Base-by-base conservation (phyloP, 2,329 filamentous ascomycete genomes). In the Cladosporium sp. region DNA sequence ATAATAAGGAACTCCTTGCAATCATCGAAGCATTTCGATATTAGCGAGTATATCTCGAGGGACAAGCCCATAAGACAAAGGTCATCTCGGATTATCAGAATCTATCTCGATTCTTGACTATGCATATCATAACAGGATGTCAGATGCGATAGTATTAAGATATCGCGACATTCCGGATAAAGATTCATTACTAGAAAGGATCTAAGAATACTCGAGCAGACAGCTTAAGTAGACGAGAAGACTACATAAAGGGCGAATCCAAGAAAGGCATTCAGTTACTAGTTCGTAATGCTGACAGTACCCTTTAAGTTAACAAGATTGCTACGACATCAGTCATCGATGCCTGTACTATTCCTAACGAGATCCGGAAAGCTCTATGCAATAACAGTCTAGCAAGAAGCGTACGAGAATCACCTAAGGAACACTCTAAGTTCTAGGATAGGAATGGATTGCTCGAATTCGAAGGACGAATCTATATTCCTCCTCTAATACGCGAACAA, bases 1-100 rank as follows among this genome's bases (percentile, higher is more conserved):
- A 67, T 48, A 43, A 69, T 58, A 67, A 68, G 34, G 65, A 69
- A 51, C 63, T 69, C 6, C 59, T 69, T 36, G 64, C 54, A 11
- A 68, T 68, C 16, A 56, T 69, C 28, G 56, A 36, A 54, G 61
- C 54, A 39, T 64, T 69, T 34, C 36, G 62, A 56, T 48, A 69
- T n/a, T 70, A 62, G 65, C 58, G 51, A 65, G 39, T 66, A n/a
- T 70, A 70, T 39, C 51, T 59, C 10, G 58, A 69, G 66, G 66
- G 60, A 48, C 23, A 13, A 43, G 39, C 39, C 39, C n/a, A 43
- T 8, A 36, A n/a, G 28, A 54, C 69, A 14, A 65, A 30, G 18
- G 51, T 69, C 26, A 61, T 64, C 51, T 64, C 48, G 7, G 65
- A 69, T 49, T 49, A 70, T 60, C 65, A 70, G 56, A 68, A 65